These are phyloP conservation scores for Lachnellula arida DNA, from an alignment of 2,329 filamentous ascomycete genomes.

Conservation along the genomic window DNA sequence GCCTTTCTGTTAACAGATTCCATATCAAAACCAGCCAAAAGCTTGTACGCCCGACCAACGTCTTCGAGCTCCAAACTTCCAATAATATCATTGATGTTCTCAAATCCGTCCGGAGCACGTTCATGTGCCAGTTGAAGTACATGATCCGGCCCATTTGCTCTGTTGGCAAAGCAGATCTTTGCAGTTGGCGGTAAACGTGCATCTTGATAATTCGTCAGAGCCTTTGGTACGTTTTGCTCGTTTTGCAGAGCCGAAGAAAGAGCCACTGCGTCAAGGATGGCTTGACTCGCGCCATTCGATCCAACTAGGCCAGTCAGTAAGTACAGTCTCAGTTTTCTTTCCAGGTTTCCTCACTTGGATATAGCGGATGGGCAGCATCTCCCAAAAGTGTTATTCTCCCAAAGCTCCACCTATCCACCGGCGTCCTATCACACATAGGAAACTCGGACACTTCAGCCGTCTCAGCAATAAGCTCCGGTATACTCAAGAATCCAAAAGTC, in stretches of 20 bases:
- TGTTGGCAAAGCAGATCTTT: slow-evolving; percentile 43
- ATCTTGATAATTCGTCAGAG: slow-evolving; percentile 37
- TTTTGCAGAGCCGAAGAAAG: slow-evolving; percentile 33
- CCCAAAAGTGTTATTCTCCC: slow-evolving; percentile 37
- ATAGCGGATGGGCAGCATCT: slow-evolving; percentile 39
- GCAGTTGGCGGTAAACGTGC: slow-evolving; percentile 39
- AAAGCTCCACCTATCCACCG: slow-evolving; percentile 37
- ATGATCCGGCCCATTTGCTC: slow-evolving; percentile 42
- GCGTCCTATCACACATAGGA: slow-evolving; percentile 43
- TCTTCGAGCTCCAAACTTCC: slow-evolving; percentile 37
- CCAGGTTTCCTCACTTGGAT: slow-evolving; percentile 29
- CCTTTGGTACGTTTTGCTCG: slow-evolving; percentile 27
- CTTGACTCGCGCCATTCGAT: slow-evolving; percentile 40
- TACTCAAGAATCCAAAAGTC: slow-evolving; percentile 39
- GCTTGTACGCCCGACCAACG: slow-evolving; percentile 35
- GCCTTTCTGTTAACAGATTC: slow-evolving; percentile 40
- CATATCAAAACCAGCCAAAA: slow-evolving; percentile 42
- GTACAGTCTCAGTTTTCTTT: neutral
- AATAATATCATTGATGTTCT: slow-evolving; percentile 38
- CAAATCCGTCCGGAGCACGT: slow-evolving; percentile 38
- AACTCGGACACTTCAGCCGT: slow-evolving; percentile 42
- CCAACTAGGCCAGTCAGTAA: slow-evolving; percentile 26
- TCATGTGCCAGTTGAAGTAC: slow-evolving; percentile 42
- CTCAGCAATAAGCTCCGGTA: slow-evolving; percentile 38
- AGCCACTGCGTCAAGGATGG: slow-evolving; percentile 41